These are phyloP conservation scores for Lepidium didymum DNA, from an alignment of 345 rosid species.

Conservation along the genomic window DNA sequence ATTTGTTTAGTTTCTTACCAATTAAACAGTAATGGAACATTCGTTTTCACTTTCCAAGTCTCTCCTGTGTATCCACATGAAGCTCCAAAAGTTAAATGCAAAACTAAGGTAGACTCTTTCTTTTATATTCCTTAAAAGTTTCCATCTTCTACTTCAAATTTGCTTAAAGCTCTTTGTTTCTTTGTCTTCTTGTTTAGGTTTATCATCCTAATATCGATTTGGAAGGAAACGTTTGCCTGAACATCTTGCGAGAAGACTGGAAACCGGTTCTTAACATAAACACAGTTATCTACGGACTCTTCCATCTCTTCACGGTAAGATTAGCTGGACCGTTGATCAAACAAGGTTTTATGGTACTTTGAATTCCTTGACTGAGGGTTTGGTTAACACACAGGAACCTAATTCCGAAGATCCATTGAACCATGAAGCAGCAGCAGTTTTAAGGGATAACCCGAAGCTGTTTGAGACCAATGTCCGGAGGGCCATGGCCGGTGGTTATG, in stretches of 20 bases:
- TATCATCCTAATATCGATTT: conserved; percentile 97
- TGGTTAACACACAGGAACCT: conserved; percentile 53
- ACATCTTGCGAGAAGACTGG: conserved; percentile 96
- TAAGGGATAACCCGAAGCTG: conserved; percentile 74
- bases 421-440: conserved; percentile 81
- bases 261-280: conserved; percentile 95
- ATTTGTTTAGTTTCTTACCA: neutral
- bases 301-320: conserved; percentile 87
- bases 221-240: conserved; percentile 96
- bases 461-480: conserved; percentile 66
- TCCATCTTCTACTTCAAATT: neutral
- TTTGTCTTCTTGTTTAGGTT: conserved; percentile 39
- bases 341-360: neutral
- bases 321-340: neutral
- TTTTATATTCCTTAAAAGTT: neutral
- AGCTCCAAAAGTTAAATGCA: conserved; percentile 96
- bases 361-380: neutral
- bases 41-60: conserved; percentile 82
- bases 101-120: conserved; percentile 63
- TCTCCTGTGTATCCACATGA: conserved; percentile 89
- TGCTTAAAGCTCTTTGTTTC: neutral
- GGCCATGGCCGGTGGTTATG: conserved; percentile 78
- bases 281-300: conserved; percentile 81
- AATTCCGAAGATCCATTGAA: conserved; percentile 93
- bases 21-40: conserved; percentile 61